These are phyloP conservation scores for Hypsizygus marmoreus DNA, from an alignment of 768 basidiomycete genomes.

Conservation along the genomic window DNA sequence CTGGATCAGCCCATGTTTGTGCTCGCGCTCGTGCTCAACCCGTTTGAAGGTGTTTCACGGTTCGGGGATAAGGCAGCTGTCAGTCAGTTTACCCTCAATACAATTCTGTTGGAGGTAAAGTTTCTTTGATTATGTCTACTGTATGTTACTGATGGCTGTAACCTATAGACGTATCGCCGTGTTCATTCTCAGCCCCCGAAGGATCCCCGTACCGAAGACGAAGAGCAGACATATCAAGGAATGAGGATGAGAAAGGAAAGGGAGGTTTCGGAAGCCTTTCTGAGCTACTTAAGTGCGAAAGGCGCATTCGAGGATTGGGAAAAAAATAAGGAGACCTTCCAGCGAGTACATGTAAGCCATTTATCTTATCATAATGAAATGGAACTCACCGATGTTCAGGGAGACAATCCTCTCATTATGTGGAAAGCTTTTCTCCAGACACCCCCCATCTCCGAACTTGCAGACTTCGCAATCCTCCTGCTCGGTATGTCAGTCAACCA, in stretches of 20 bases:
- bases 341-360: slow-evolving; percentile 16
- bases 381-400: slow-evolving; percentile 8
- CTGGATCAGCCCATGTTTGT: slow-evolving; percentile 31
- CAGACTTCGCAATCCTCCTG: slow-evolving; percentile 22
- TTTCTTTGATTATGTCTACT: slow-evolving; percentile 2
- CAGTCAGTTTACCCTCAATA: slow-evolving; percentile 23
- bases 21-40: slow-evolving; percentile 28
- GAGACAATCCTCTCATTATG: slow-evolving; percentile 18
- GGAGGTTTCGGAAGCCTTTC: slow-evolving; percentile 20
- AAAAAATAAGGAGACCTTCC: slow-evolving; percentile 16
- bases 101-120: slow-evolving; percentile 22
- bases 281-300: slow-evolving; percentile 16
- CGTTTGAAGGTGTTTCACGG: slow-evolving; percentile 25
- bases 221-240: slow-evolving; percentile 8
- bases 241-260: slow-evolving; percentile 12
- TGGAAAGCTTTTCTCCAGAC: slow-evolving; percentile 14
- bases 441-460: slow-evolving; percentile 12
- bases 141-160: slow-evolving; percentile 1
- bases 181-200: slow-evolving; percentile 17
- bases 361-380: slow-evolving; percentile 1
- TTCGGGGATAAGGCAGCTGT: slow-evolving; percentile 27
- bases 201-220: slow-evolving; percentile 9
- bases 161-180: slow-evolving; percentile 14
- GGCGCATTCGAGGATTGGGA: slow-evolving; percentile 22
- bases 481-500: slow-evolving; percentile 26